Evolutionary conservation across 768 basidiomycete genomes (phyloP).

Genomic region (Piloderma croceum): DNA sequence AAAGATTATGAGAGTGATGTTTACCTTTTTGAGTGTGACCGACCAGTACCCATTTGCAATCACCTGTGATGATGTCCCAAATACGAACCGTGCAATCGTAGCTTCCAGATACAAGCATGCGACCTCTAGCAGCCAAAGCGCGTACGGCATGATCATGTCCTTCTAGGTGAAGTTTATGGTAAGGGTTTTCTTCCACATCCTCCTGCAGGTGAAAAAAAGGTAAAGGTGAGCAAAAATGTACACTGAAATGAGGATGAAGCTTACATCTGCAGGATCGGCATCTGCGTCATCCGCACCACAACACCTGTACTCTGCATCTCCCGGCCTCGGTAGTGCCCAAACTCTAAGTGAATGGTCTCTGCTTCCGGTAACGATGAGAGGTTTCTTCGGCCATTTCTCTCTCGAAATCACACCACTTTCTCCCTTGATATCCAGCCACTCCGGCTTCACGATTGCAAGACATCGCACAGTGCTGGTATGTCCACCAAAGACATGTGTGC

Average conservation of each 20-base stretch:
- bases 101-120: constrained; percentile 89
- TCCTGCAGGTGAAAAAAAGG: constrained; percentile 37
- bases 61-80: constrained; percentile 87
- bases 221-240: neutral
- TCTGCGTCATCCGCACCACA: constrained; percentile 58
- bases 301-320: constrained; percentile 70
- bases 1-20: constrained; percentile 10
- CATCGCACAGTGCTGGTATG: constrained; percentile 97
- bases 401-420: constrained; percentile 55
- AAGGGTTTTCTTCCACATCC: constrained; percentile 79
- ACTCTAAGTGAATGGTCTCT: constrained; percentile 65
- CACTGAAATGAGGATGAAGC: constrained; percentile 7
- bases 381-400: constrained; percentile 65
- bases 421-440: constrained; percentile 69
- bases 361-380: constrained; percentile 71
- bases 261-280: constrained; percentile 49
- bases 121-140: constrained; percentile 85
- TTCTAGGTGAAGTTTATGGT: constrained; percentile 75
- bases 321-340: constrained; percentile 50
- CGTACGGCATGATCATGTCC: constrained; percentile 92
- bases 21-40: constrained; percentile 92
- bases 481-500: constrained; percentile 91
- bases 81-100: constrained; percentile 94
- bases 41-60: constrained; percentile 71
- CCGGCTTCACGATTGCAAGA: constrained; percentile 92